These are phyloP conservation scores for Daphne laureola DNA, from an alignment of 441 rosid species.

Conservation along the genomic window DNA sequence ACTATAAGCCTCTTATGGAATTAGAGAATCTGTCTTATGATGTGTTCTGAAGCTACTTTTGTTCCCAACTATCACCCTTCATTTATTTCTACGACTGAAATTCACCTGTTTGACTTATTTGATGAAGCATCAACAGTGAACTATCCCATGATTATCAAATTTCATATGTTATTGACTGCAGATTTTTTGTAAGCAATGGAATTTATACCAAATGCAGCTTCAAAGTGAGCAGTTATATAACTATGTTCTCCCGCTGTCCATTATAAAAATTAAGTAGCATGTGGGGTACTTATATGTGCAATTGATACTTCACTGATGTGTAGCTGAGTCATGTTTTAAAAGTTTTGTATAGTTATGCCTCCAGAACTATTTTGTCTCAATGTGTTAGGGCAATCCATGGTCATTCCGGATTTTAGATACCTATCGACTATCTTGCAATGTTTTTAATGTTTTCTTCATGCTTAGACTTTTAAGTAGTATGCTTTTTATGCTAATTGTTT, in stretches of 20 bases:
- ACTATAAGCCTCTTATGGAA: slow-evolving; percentile 3
- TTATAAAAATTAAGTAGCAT: background rate
- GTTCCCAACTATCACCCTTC: slow-evolving; percentile 2
- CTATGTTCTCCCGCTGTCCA: slow-evolving; percentile 1
- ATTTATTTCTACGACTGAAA: slow-evolving; percentile 13
- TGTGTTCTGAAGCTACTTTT: slow-evolving; percentile 13
- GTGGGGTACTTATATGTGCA: background rate
- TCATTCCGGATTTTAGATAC: too few relatives aligned
- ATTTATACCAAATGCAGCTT: slow-evolving; percentile 4
- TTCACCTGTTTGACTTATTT: slow-evolving; percentile 15
- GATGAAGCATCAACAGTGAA: slow-evolving; percentile 15
- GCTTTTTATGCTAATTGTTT: too few relatives aligned
- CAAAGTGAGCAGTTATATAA: slow-evolving; percentile 6
- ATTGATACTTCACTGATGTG: background rate
- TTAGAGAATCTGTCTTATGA: background rate
- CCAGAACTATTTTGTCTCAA: too few relatives aligned
- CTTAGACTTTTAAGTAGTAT: too few relatives aligned
- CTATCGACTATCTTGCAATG: too few relatives aligned
- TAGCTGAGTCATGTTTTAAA: too few relatives aligned
- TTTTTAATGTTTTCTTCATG: too few relatives aligned
- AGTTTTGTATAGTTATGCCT: too few relatives aligned
- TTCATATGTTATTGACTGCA: slow-evolving; percentile 4
- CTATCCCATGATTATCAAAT: slow-evolving; percentile 3
- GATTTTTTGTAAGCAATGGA: slow-evolving; percentile 12
- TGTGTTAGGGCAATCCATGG: too few relatives aligned